These are phyloP conservation scores for Aspergillus latus DNA, from an alignment of 2,329 filamentous ascomycete genomes.

Conservation along the genomic window DNA sequence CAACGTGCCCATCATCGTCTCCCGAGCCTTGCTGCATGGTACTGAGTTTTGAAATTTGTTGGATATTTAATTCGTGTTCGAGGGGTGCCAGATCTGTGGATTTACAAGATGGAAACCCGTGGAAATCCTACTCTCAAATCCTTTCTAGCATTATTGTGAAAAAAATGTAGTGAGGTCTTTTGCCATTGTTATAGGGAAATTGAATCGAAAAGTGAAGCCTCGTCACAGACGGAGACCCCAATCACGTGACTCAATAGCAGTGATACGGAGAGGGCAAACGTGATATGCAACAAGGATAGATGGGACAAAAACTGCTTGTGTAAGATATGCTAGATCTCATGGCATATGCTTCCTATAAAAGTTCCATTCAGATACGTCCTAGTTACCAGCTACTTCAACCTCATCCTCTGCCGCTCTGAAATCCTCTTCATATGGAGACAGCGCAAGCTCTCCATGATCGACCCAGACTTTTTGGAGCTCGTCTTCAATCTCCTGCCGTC, in stretches of 20 bases:
- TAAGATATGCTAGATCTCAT: neutral
- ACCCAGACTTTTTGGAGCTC: conserved; percentile 70
- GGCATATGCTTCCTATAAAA: neutral
- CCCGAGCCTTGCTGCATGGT: conserved; percentile 12
- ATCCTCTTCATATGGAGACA: conserved; percentile 33
- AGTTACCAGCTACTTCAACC: conserved; percentile 7
- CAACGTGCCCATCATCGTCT: conserved; percentile 21
- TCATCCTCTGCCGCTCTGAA: conserved; percentile 21
- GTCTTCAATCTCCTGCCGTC: conserved; percentile 75
- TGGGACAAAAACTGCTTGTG: neutral
- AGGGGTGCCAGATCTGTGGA: neutral
- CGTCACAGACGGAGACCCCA: neutral
- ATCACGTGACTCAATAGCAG: neutral
- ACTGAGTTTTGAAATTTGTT: neutral
- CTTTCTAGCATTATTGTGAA: neutral
- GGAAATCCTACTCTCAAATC: neutral
- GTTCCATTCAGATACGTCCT: neutral
- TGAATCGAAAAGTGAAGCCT: neutral
- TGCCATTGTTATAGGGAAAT: neutral
- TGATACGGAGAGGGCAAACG: neutral
- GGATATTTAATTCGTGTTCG: conserved; percentile 8
- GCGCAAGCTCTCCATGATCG: conserved; percentile 42
- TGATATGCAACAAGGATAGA: neutral
- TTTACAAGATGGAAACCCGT: neutral
- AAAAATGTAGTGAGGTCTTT: neutral